Conservation (phyloP, 345 rosid genomes). For the Jatropha curcas region DNA sequence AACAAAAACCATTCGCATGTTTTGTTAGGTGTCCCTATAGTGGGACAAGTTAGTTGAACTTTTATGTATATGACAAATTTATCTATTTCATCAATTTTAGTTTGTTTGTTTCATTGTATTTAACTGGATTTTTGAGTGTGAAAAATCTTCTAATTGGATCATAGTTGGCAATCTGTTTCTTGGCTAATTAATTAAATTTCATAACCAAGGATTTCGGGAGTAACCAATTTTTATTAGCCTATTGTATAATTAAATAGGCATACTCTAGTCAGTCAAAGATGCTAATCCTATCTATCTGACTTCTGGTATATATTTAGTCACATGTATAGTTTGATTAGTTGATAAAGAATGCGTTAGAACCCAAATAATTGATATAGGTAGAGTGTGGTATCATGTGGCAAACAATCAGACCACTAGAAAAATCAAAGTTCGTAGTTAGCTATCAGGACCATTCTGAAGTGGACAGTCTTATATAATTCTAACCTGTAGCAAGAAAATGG, state of each 20-base stretch:
- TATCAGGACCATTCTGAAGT: neutral
- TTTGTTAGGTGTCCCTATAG: constrained; percentile 9
- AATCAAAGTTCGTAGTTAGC: neutral
- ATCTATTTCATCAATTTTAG: neutral
- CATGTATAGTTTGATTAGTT: too few species aligned
- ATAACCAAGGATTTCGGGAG: neutral
- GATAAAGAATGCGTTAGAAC: neutral
- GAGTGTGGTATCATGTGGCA: neutral
- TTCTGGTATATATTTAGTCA: neutral
- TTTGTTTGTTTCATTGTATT: neutral
- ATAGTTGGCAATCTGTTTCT: neutral
- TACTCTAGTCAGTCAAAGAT: neutral
- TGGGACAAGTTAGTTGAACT: neutral
- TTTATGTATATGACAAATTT: neutral
- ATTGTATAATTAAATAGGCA: neutral
- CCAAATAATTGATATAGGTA: too few species aligned
- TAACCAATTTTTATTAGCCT: neutral
- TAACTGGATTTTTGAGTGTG: neutral
- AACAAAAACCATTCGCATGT: neutral
- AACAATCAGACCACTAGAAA: neutral
- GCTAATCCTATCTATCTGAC: neutral
- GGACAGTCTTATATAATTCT: neutral
- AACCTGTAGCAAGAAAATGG: neutral
- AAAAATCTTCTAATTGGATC: neutral
- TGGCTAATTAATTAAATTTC: neutral